A percentile compares a stretch with the other conserved stretches of the same genome.
phyloP scores from a whole-genome alignment of 2,329 filamentous ascomycete species.

The Cladophialophora yegresii region DNA sequence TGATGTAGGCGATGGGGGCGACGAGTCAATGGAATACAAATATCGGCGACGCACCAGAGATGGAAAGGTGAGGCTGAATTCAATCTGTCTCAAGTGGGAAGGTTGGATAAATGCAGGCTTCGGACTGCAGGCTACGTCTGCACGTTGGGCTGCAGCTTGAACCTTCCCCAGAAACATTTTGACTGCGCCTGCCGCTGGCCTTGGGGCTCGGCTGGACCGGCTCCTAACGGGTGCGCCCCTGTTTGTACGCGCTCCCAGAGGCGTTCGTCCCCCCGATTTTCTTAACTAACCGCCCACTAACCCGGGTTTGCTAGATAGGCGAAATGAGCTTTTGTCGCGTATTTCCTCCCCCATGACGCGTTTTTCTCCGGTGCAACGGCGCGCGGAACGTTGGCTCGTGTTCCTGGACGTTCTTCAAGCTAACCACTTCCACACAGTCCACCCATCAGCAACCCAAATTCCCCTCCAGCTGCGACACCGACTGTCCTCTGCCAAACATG shows the following conservation, averaged over 20 bases:
- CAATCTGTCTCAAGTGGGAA: conserved; percentile 3
- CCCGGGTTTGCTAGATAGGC: conserved; percentile 6
- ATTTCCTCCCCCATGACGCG: neutral
- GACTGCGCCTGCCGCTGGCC: neutral
- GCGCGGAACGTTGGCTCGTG: neutral
- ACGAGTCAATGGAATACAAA: conserved; percentile 3
- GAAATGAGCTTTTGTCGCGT: conserved; percentile 11
- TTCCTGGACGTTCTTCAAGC: conserved; percentile 15
- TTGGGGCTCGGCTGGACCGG: neutral
- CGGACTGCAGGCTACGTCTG: neutral
- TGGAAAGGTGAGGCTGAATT: neutral
- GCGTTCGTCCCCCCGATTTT: conserved; percentile 6
- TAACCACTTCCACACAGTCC: conserved; percentile 13
- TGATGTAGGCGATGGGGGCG: neutral
- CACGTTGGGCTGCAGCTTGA: neutral
- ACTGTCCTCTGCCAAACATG: conserved; percentile 1
- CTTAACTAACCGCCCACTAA: neutral
- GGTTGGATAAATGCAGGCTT: neutral
- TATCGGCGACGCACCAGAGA: neutral
- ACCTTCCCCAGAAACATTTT: conserved; percentile 4
- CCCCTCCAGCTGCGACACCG: neutral
- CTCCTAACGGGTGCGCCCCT: neutral
- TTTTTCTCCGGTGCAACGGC: neutral
- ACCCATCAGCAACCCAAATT: neutral
- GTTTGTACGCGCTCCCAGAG: neutral